These are phyloP conservation scores for Calonectria pteridis DNA, from an alignment of 2,329 filamentous ascomycete genomes.

Conservation along the genomic window DNA sequence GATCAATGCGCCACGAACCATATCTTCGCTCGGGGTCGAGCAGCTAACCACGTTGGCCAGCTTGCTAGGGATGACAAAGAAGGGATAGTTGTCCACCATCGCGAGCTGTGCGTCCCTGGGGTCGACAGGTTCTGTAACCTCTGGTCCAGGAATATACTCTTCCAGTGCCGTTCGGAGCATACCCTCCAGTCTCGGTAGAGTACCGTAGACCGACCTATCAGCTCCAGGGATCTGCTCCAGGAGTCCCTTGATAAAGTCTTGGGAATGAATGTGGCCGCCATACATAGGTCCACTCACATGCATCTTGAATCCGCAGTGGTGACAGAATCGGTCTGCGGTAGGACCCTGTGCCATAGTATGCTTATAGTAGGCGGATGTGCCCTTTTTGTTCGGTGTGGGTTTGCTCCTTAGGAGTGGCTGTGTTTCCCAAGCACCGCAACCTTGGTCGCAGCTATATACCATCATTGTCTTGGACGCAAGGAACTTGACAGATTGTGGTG, in stretches of 20 bases:
- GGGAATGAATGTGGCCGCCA: constrained; percentile 87
- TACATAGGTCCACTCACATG: constrained; percentile 97
- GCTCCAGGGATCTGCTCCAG: constrained; percentile 77
- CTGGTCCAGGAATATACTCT: constrained; percentile 65
- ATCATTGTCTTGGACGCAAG: constrained; percentile 92
- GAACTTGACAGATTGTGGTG: constrained; percentile 89
- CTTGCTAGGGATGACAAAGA: constrained; percentile 84
- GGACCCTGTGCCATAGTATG: constrained; percentile 81
- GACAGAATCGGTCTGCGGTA: constrained; percentile 74
- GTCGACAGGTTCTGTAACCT: constrained; percentile 53
- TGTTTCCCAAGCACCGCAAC: constrained; percentile 92
- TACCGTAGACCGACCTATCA: constrained; percentile 80
- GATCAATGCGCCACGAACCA: constrained; percentile 83
- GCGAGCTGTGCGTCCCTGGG: constrained; percentile 67
- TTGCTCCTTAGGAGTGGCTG: constrained; percentile 82
- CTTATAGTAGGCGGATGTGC: constrained; percentile 79
- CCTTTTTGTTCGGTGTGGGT: constrained; percentile 76
- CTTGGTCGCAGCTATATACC: constrained; percentile 89
- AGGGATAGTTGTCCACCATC: constrained; percentile 79
- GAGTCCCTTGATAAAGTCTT: constrained; percentile 83
- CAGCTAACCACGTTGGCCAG: constrained; percentile 84
- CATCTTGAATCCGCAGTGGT: constrained; percentile 87
- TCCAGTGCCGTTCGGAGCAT: constrained; percentile 93
- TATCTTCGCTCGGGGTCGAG: constrained; percentile 81
- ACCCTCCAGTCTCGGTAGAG: constrained; percentile 84